phyloP scores from a whole-genome alignment of 495 filamentous ascomycete genomes.

The Cenococcum geophilum region DNA sequence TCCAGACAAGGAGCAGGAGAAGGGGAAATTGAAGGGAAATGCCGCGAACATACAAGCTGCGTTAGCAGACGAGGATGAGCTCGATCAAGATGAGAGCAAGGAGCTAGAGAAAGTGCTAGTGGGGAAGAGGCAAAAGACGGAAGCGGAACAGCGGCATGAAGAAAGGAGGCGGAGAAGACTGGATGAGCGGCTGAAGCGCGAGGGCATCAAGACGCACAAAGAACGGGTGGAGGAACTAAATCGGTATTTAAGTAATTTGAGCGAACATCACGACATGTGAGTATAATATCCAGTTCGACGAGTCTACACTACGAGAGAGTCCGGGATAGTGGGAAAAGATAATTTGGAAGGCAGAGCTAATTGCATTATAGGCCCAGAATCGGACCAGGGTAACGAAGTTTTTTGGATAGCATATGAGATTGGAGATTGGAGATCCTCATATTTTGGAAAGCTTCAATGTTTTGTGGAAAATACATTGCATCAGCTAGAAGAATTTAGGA shows the following conservation, averaged over 20 bases:
- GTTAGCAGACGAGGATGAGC: constrained; percentile 12
- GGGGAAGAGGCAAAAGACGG: constrained; percentile 58
- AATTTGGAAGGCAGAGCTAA: not conserved
- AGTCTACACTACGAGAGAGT: too few relatives aligned
- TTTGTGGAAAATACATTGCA: too few relatives aligned
- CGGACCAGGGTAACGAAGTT: constrained; percentile 31
- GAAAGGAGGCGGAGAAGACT: constrained; percentile 71
- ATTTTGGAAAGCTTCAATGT: too few relatives aligned
- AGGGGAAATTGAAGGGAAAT: not conserved
- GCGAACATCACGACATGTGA: constrained; percentile 96
- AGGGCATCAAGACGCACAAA: constrained; percentile 92
- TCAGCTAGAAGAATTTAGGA: too few relatives aligned
- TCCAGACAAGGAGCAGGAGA: constrained; percentile 23
- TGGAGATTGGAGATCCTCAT: too few relatives aligned
- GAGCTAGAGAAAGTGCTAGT: constrained; percentile 11
- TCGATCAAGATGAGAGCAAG: constrained; percentile 12
- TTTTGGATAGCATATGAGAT: not conserved
- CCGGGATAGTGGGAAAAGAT: not conserved
- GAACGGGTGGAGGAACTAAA: constrained; percentile 95
- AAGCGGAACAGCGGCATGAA: constrained; percentile 73
- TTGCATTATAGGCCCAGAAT: constrained; percentile 28
- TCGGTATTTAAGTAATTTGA: constrained; percentile 80
- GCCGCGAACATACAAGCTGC: not conserved
- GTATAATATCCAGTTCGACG: constrained; percentile 23
- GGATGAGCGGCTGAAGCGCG: constrained; percentile 69